phyloP scores from a whole-genome alignment of 371 early-diverging fungal species.

The Rhizopus microsporus region DNA sequence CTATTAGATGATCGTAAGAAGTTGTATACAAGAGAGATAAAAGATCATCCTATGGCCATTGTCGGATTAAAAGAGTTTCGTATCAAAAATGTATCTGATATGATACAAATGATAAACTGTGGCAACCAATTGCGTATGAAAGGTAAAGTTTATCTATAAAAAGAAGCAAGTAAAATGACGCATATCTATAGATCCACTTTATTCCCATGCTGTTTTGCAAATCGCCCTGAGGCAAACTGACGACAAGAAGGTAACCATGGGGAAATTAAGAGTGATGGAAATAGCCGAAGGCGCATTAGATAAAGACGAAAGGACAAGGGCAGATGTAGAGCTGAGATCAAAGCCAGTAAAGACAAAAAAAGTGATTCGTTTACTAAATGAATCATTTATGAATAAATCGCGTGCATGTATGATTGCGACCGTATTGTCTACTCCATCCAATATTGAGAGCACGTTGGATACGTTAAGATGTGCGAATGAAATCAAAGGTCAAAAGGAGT shows the following conservation, averaged over 20 bases:
- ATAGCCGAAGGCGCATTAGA: slow-evolving; percentile 97
- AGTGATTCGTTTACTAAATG: slow-evolving; percentile 94
- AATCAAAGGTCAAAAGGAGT: no score
- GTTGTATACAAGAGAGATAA: slow-evolving; percentile 93
- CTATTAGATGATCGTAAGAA: slow-evolving; percentile 86
- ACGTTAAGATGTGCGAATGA: slow-evolving; percentile 91
- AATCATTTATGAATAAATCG: slow-evolving; percentile 97
- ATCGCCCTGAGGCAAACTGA: slow-evolving; percentile 71
- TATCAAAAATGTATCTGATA: slow-evolving; percentile 77
- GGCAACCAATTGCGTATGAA: slow-evolving; percentile 89
- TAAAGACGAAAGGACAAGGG: slow-evolving; percentile 62
- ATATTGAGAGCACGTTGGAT: slow-evolving; percentile 97
- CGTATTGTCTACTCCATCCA: slow-evolving; percentile 87
- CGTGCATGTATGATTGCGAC: slow-evolving; percentile 98
- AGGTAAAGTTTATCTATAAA: slow-evolving; percentile 63
- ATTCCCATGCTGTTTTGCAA: slow-evolving; percentile 91
- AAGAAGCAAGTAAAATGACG: slow-evolving; percentile 74
- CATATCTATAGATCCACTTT: slow-evolving; percentile 53
- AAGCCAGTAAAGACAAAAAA: slow-evolving; percentile 98
- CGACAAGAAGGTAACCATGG: slow-evolving; percentile 56
- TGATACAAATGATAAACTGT: slow-evolving; percentile 90
- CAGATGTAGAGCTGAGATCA: slow-evolving; percentile 51
- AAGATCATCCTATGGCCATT: slow-evolving; percentile 89
- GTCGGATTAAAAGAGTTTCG: slow-evolving; percentile 82
- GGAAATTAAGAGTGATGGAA: slow-evolving; percentile 88